Conservation (phyloP, 345 rosid genomes). For the Boechera stricta region DNA sequence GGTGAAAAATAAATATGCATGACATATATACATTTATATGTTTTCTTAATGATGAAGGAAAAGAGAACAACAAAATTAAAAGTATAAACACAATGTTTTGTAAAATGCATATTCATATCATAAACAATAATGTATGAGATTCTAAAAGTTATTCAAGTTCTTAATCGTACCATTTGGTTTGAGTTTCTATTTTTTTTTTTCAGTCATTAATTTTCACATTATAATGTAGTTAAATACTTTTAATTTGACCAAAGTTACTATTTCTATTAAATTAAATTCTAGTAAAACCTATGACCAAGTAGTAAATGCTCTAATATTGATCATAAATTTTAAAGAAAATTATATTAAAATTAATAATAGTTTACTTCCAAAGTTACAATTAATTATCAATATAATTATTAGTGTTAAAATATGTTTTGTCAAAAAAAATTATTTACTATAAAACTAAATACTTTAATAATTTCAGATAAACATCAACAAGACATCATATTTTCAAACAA, state of each 20-base stretch:
- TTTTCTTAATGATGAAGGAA: neutral
- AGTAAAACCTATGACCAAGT: neutral
- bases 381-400: neutral
- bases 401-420: neutral
- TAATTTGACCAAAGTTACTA: neutral
- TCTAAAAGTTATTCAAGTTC: neutral
- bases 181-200: neutral
- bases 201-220: neutral
- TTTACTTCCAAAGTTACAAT: neutral
- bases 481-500: neutral
- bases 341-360: neutral
- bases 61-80: neutral
- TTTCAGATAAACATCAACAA: neutral
- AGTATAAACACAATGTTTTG: neutral
- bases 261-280: neutral
- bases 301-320: neutral
- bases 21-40: neutral
- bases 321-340: neutral
- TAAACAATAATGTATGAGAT: conserved; percentile 15
- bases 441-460: no score
- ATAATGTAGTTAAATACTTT: neutral
- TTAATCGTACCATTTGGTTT: neutral
- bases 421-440: neutral
- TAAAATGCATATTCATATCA: neutral
- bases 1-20: neutral